phyloP scores from a whole-genome alignment of 805 yeast species.

The Ogataea nakhonphanomensis region DNA sequence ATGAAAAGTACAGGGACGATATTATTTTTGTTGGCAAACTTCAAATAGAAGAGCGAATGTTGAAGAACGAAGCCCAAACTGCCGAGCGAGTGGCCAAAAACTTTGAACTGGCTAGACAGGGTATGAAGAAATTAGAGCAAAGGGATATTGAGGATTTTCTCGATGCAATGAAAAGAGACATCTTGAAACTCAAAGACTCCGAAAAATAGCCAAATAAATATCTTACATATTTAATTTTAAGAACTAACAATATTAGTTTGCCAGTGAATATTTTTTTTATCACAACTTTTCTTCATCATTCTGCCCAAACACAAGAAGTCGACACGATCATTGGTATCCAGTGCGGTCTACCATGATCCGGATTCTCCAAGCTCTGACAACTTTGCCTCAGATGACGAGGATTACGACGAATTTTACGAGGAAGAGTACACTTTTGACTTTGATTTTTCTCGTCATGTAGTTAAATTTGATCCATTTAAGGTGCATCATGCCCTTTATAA shows the following conservation, averaged over 20 bases:
- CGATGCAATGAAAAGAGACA: constrained; percentile 14
- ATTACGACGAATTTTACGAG: constrained; percentile 18
- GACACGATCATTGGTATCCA: constrained; percentile 1
- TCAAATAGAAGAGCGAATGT: constrained; percentile 29
- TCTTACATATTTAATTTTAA: not conserved
- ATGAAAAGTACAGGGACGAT: constrained; percentile 33
- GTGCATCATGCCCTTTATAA: constrained; percentile 32
- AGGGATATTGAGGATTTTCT: constrained; percentile 32
- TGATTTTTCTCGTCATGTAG: constrained; percentile 18
- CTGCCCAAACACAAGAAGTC: constrained; percentile 11
- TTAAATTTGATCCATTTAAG: constrained; percentile 25
- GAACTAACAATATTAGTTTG: not conserved
- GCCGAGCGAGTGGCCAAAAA: constrained; percentile 17
- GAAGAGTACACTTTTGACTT: constrained; percentile 32
- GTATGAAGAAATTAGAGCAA: constrained; percentile 23
- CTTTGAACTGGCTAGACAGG: constrained; percentile 25
- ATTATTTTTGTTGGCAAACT: constrained; percentile 30
- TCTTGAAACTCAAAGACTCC: not conserved
- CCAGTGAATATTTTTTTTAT: not conserved
- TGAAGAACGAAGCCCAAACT: constrained; percentile 16
- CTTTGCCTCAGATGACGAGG: constrained; percentile 5
- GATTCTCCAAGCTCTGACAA: not conserved
- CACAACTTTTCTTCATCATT: constrained; percentile 1
- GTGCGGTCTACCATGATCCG: not conserved
- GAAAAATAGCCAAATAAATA: not conserved